Evolutionary conservation across 179 eudicot genomes (phyloP), one percentile per base, ranked within the genome.

Genomic region (Drosera spatulata): DNA sequence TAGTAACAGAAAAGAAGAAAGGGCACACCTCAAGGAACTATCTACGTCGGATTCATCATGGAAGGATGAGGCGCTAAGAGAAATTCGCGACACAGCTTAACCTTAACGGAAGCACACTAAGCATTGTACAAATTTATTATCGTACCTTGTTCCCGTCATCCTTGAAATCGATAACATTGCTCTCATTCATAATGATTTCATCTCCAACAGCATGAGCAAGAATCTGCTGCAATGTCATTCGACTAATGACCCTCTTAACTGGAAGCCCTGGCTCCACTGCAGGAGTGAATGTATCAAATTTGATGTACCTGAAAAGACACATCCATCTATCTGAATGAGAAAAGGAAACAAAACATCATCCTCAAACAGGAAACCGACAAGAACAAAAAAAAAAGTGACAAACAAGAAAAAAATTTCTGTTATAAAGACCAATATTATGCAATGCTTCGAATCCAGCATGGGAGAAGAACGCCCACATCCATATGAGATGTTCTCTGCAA

Each of bases 271-370:
- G 73, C 65, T 93, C 95, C 43, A 71, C 97, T 66, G 99, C 97
- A 69, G 99, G 99, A 63, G 95, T 89, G 79, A 89, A 93, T 47
- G 95, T 93, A 81, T 93, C 99, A 70, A 93, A 93, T 76, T 93
- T 93, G 84, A 74, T 56, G 64, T 93, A 93, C 99, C 99, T 93
- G 83, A 62, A 77, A 63, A 63, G 41, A 63, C 61, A 47, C 38
- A 6, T 50, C 54, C 66, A 51, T 66, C 55, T 46, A 46, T 60
- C 37, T 7, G 62, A 52, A 62, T 6, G 53, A 61, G 15, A 51
- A 37, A 2, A 12, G 33, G 10, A 53, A 43, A 38, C 4, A 53
- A 33, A 63, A 37, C 33, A 50, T 15, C 12, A 49, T 49, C 11
- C 51, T 12, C 51, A 49, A 15, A 4, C 53, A 63, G 38, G 45